Evolutionary conservation across 768 basidiomycete genomes (phyloP).

Genomic region (Termitomyces heimii): DNA sequence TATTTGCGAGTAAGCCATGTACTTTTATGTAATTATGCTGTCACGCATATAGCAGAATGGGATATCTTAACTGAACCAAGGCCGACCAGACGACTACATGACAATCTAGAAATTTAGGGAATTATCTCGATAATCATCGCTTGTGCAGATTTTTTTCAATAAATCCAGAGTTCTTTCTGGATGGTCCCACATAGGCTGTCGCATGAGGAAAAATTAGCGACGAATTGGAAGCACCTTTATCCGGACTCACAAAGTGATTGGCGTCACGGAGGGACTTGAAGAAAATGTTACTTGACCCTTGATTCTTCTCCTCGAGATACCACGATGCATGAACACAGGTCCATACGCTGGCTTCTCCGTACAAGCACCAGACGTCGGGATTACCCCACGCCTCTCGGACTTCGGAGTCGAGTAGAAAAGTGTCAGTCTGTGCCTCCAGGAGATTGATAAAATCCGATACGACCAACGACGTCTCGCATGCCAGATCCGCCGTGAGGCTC

Average conservation of each 20-base stretch:
- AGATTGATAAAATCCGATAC: background rate
- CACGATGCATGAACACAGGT: background rate
- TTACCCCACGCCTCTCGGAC: background rate
- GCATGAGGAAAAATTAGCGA: no score
- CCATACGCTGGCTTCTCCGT: slow-evolving; percentile 5
- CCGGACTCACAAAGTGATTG: slow-evolving; percentile 7
- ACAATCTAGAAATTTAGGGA: background rate
- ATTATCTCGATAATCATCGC: background rate
- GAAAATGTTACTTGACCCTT: background rate
- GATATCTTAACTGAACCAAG: background rate
- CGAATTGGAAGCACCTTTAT: background rate
- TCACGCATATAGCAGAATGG: no score
- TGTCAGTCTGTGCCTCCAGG: background rate
- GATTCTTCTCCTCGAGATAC: slow-evolving; percentile 2
- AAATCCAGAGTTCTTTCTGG: background rate
- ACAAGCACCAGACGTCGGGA: background rate
- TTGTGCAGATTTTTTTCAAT: background rate
- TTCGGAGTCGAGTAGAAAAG: background rate
- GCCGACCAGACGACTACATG: background rate
- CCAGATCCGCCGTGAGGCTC: background rate
- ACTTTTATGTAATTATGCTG: no score
- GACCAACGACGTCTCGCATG: background rate
- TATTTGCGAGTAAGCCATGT: no score
- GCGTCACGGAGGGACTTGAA: background rate
- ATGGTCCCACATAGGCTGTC: slow-evolving; percentile 4